phyloP scores from a whole-genome alignment of 2,329 filamentous ascomycete genomes.

The Hypoxylon sp. region DNA sequence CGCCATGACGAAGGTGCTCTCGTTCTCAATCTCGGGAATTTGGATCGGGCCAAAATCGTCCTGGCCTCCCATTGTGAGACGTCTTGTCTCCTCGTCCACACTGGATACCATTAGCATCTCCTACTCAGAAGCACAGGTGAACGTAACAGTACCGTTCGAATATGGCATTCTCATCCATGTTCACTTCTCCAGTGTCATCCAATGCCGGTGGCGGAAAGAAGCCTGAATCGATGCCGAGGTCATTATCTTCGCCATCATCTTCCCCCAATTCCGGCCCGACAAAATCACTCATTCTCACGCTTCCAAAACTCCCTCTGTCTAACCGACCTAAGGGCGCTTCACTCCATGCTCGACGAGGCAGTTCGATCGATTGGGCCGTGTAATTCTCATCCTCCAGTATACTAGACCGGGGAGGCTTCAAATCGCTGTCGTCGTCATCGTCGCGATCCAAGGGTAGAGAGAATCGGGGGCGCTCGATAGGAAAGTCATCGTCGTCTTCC shows the following conservation, averaged over 20 bases:
- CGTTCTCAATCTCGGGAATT: conserved; percentile 61
- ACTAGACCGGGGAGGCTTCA: conserved; percentile 66
- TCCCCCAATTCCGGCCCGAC: conserved; percentile 53
- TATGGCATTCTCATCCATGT: conserved; percentile 56
- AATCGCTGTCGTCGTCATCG: conserved; percentile 60
- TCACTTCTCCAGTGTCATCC: conserved; percentile 56
- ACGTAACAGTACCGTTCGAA: conserved; percentile 57
- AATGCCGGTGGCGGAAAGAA: conserved; percentile 64
- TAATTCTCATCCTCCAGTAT: conserved; percentile 70
- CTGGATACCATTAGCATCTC: conserved; percentile 37
- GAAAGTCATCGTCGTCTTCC: conserved; percentile 63
- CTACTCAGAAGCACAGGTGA: background rate
- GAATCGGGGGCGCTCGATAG: conserved; percentile 64
- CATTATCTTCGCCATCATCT: conserved; percentile 60
- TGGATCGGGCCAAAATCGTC: conserved; percentile 65
- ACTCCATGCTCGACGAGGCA: conserved; percentile 65
- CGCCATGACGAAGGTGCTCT: conserved; percentile 65
- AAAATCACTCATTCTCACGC: conserved; percentile 66
- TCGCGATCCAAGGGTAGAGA: conserved; percentile 66
- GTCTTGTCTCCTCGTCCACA: conserved; percentile 57
- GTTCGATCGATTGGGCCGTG: conserved; percentile 70
- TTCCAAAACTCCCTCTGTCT: conserved; percentile 63
- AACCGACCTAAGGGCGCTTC: conserved; percentile 61
- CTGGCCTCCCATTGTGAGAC: conserved; percentile 58
- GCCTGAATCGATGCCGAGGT: conserved; percentile 61